Percentiles rank a stretch among this genome's conserved stretches.
phyloP scores from a whole-genome alignment of 2,329 filamentous ascomycete genomes.

The Rhinocladiella mackenziei region DNA sequence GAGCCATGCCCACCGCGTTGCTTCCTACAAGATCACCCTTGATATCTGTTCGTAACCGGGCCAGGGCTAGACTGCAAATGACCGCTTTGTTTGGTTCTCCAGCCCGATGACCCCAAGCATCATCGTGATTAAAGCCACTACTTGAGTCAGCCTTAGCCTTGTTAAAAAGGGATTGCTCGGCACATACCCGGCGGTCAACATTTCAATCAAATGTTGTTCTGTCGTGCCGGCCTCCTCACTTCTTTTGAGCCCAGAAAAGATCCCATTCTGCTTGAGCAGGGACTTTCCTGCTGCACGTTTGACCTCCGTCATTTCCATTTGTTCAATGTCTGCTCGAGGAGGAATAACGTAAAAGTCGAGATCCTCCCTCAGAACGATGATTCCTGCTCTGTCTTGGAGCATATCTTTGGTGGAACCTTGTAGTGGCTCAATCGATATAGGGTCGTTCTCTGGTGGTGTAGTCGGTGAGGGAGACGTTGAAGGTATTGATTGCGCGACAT shows the following conservation, averaged over 20 bases:
- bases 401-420: slow-evolving; percentile 67
- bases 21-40: slow-evolving; percentile 68
- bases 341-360: slow-evolving; percentile 97
- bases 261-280: slow-evolving; percentile 84
- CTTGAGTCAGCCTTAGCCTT: slow-evolving; percentile 20
- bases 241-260: slow-evolving; percentile 90
- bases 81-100: slow-evolving; percentile 97
- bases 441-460: slow-evolving; percentile 56
- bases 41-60: slow-evolving; percentile 87
- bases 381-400: slow-evolving; percentile 83
- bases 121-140: slow-evolving; percentile 94
- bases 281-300: slow-evolving; percentile 87
- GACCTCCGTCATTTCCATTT: slow-evolving; percentile 89
- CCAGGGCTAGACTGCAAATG: slow-evolving; percentile 91
- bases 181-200: slow-evolving; percentile 95
- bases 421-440: slow-evolving; percentile 69
- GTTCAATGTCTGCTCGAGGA: slow-evolving; percentile 75
- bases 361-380: slow-evolving; percentile 94
- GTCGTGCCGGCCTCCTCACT: slow-evolving; percentile 96
- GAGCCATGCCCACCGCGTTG: slow-evolving; percentile 90
- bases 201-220: slow-evolving; percentile 97
- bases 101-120: slow-evolving; percentile 93
- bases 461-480: slow-evolving; percentile 64
- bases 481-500: slow-evolving; percentile 93
- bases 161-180: too few species aligned